Evolutionary conservation across 2,329 filamentous ascomycete genomes (phyloP).

Genomic region (Endoconidiophora polonica): DNA sequence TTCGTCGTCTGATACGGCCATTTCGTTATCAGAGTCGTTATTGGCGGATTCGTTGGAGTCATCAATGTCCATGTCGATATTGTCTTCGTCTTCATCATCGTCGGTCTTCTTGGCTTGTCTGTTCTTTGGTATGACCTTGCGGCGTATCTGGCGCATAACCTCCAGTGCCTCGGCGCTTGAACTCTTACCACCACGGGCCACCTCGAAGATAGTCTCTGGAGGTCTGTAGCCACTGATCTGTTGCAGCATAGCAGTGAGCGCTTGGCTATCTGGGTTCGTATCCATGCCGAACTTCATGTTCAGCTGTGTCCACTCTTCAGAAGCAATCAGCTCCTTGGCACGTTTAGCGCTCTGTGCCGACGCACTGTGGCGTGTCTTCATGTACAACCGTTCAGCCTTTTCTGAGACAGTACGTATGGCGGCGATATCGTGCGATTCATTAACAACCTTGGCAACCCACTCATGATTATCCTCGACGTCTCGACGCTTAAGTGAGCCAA

Average conservation of each 20-base stretch:
- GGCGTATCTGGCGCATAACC: conserved; percentile 56
- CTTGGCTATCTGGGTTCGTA: conserved; percentile 46
- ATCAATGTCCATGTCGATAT: conserved; percentile 19
- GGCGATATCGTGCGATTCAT: conserved; percentile 57
- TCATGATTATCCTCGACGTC: conserved; percentile 62
- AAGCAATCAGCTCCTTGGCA: conserved; percentile 57
- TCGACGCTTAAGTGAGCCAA: conserved; percentile 60
- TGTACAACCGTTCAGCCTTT: conserved; percentile 87
- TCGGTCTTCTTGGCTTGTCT: conserved; percentile 23
- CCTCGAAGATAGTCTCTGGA: conserved; percentile 90
- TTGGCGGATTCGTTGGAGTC: conserved; percentile 14
- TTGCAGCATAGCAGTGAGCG: conserved; percentile 73
- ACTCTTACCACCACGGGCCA: conserved; percentile 55
- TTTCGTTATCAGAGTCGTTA: conserved; percentile 22
- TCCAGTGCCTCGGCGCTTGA: conserved; percentile 50
- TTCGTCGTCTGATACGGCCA: conserved; percentile 22
- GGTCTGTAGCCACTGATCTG: conserved; percentile 79
- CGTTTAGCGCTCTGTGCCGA: conserved; percentile 82
- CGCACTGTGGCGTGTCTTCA: conserved; percentile 76
- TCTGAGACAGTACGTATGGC: conserved; percentile 54
- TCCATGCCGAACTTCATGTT: conserved; percentile 68
- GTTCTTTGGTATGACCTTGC: conserved; percentile 47
- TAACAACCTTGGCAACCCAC: conserved; percentile 63
- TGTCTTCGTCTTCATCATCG: conserved; percentile 18
- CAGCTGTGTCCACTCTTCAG: conserved; percentile 53